Conservation (phyloP, 805 yeast genomes). For the Candida lessepsii region DNA sequence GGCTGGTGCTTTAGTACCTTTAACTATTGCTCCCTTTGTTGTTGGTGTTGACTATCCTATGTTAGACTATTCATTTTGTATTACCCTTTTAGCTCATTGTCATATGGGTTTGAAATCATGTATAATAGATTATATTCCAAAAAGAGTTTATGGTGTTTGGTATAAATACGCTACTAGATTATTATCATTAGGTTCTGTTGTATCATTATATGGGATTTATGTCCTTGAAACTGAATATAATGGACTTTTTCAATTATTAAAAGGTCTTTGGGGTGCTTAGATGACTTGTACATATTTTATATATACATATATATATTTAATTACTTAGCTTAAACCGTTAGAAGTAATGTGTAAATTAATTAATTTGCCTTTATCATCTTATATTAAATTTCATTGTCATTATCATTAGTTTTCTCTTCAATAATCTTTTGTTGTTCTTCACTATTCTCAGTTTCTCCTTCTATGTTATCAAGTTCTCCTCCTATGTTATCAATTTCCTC, state of each 20-base stretch:
- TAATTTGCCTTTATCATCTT: too few species aligned
- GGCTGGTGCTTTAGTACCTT: conserved; percentile 71
- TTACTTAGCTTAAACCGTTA: too few species aligned
- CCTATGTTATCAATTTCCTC: too few species aligned
- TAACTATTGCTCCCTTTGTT: conserved; percentile 71
- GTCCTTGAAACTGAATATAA: conserved; percentile 74
- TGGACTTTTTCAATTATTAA: conserved; percentile 70
- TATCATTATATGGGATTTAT: conserved; percentile 78
- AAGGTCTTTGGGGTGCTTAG: conserved; percentile 52
- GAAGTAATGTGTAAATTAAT: too few species aligned
- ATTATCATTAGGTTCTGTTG: conserved; percentile 67
- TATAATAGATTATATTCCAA: conserved; percentile 89
- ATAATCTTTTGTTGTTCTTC: too few species aligned
- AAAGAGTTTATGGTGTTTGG: conserved; percentile 78
- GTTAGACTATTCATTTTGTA: conserved; percentile 68
- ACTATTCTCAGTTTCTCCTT: too few species aligned
- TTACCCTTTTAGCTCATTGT: conserved; percentile 69
- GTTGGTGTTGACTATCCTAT: conserved; percentile 70
- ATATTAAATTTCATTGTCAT: too few species aligned
- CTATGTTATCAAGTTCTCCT: too few species aligned
- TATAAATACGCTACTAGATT: conserved; percentile 66
- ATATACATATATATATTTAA: conserved; percentile 2
- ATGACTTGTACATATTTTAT: conserved; percentile 1
- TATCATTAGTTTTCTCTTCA: too few species aligned
- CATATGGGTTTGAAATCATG: conserved; percentile 88